A percentile compares a stretch with the other conserved stretches of the same genome.
Evolutionary conservation across 2,329 filamentous ascomycete genomes (phyloP).

Genomic region (Metarhizium robertsii): DNA sequence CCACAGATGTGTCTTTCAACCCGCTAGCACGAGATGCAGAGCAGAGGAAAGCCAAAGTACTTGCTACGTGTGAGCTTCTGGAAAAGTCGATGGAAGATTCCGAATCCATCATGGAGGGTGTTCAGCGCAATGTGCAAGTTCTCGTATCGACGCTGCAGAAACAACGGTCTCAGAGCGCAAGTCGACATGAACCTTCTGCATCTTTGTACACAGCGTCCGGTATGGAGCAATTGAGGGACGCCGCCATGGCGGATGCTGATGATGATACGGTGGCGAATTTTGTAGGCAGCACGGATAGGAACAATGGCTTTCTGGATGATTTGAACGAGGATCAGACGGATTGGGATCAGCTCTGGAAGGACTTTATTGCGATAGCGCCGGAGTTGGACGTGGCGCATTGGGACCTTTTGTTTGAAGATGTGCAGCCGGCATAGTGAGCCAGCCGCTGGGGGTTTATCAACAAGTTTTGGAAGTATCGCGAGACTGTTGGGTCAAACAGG

Average conservation of each 20-base stretch:
- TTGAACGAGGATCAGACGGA: background rate
- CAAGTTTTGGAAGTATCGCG: too few species aligned
- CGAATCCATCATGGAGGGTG: constrained; percentile 2
- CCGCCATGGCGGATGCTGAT: background rate
- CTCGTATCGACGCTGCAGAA: constrained; percentile 2
- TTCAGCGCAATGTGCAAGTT: constrained; percentile 5
- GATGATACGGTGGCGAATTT: background rate
- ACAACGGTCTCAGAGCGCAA: background rate
- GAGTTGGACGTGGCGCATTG: constrained; percentile 6
- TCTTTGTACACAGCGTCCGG: background rate
- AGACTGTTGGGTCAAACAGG: too few species aligned
- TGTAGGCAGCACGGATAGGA: background rate
- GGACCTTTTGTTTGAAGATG: constrained; percentile 4
- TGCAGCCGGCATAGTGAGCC: background rate
- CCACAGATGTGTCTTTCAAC: constrained; percentile 5
- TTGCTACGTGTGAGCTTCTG: constrained; percentile 6
- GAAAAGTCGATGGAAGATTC: constrained; percentile 6
- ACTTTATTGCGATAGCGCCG: constrained; percentile 7
- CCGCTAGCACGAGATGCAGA: constrained; percentile 1
- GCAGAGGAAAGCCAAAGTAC: constrained; percentile 4
- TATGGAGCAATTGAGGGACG: background rate
- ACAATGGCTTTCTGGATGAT: background rate
- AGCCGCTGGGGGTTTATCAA: background rate
- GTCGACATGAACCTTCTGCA: background rate
- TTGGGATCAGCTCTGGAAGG: constrained; percentile 6